Evolutionary conservation across 2,329 filamentous ascomycete species (phyloP).

Genomic region (Penicillium nordicum): DNA sequence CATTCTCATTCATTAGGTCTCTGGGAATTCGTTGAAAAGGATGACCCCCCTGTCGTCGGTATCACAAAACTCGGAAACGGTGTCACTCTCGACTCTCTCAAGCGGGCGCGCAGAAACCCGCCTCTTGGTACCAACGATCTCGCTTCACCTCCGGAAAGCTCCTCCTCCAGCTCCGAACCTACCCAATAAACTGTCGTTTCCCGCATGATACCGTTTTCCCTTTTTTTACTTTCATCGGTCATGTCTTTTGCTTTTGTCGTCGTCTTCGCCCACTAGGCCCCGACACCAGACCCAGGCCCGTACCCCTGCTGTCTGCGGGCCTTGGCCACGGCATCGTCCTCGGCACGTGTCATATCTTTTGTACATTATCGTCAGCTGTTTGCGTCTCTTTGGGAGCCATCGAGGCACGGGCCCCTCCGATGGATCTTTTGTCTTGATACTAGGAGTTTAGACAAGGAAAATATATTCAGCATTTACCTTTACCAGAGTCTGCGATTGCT

Average conservation of each 20-base stretch:
- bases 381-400: slow-evolving; percentile 17
- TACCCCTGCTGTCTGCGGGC: slow-evolving; percentile 53
- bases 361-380: slow-evolving; percentile 43
- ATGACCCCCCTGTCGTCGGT: slow-evolving; percentile 84
- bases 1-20: slow-evolving; percentile 33
- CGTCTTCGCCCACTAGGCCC: slow-evolving; percentile 41
- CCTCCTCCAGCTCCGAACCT: slow-evolving; percentile 36
- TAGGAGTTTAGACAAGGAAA: slow-evolving; percentile 30
- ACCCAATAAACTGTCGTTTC: slow-evolving; percentile 30
- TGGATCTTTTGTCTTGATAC: slow-evolving; percentile 21
- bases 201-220: slow-evolving; percentile 9
- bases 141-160: slow-evolving; percentile 30
- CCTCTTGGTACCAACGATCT: slow-evolving; percentile 40
- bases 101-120: slow-evolving; percentile 69
- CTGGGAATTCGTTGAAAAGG: slow-evolving; percentile 93
- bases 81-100: slow-evolving; percentile 76
- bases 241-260: slow-evolving; percentile 10
- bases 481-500: slow-evolving; percentile 42
- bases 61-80: slow-evolving; percentile 83
- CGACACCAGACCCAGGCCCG: slow-evolving; percentile 54
- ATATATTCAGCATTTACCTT: slow-evolving; percentile 32
- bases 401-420: not conserved
- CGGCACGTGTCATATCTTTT: slow-evolving; percentile 36
- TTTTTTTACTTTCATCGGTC: slow-evolving; percentile 6
- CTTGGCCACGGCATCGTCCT: slow-evolving; percentile 39